Conservation (phyloP, 306 rosid genomes). For the Prunus campanulata region DNA sequence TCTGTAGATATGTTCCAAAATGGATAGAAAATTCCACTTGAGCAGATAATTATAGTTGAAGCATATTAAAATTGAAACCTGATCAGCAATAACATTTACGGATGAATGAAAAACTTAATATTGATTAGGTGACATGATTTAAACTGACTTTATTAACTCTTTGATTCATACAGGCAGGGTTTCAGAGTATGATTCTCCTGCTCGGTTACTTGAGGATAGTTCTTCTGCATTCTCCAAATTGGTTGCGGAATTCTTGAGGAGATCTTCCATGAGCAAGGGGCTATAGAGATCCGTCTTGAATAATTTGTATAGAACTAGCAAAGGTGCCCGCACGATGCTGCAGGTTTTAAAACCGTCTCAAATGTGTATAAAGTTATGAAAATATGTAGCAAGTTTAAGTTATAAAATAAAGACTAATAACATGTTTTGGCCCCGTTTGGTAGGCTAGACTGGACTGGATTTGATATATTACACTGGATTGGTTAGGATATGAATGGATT, state of each 20-base stretch:
- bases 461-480: too few relatives aligned
- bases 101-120: neutral
- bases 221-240: constrained; percentile 69
- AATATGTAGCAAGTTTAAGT: too few relatives aligned
- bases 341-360: too few relatives aligned
- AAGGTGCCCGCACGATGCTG: too few relatives aligned
- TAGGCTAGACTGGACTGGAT: too few relatives aligned
- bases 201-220: constrained; percentile 43
- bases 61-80: too few relatives aligned
- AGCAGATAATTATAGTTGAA: too few relatives aligned
- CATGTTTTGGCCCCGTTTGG: too few relatives aligned
- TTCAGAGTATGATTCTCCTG: constrained; percentile 57
- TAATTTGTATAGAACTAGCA: neutral
- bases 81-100: neutral
- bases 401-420: too few relatives aligned
- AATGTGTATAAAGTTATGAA: too few relatives aligned
- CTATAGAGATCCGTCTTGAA: constrained; percentile 3
- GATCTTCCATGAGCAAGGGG: constrained; percentile 37
- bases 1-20: neutral
- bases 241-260: constrained; percentile 61
- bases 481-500: too few relatives aligned
- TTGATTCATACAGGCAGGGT: constrained; percentile 46
- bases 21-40: neutral
- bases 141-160: neutral
- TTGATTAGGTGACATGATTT: neutral